Conservation (phyloP, 352 stramenopile species). For the Pseudoperonospora humuli region DNA sequence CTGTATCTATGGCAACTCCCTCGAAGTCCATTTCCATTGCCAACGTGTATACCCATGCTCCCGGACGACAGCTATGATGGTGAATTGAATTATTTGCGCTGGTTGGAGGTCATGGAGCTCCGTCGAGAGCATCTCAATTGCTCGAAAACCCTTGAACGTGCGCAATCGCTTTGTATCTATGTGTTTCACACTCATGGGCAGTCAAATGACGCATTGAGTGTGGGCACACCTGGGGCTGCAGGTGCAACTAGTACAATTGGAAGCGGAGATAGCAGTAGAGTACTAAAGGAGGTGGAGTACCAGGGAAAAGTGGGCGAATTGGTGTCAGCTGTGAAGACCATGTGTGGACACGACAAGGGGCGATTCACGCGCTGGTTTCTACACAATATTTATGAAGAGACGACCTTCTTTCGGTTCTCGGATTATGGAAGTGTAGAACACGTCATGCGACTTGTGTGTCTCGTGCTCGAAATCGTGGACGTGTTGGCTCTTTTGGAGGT, state of each 20-base stretch:
- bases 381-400: constrained; percentile 75
- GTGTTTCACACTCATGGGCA: constrained; percentile 82
- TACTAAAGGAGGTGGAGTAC: constrained; percentile 75
- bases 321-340: constrained; percentile 78
- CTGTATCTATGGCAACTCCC: constrained; percentile 82
- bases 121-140: constrained; percentile 59
- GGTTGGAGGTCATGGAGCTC: constrained; percentile 81
- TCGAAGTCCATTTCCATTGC: constrained; percentile 54
- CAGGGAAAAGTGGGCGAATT: constrained; percentile 78
- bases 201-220: constrained; percentile 32
- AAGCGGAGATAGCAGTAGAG: constrained; percentile 36
- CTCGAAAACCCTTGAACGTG: constrained; percentile 76
- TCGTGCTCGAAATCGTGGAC: constrained; percentile 80
- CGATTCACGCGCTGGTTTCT: constrained; percentile 78
- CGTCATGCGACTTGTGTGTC: constrained; percentile 67
- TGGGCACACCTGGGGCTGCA: constrained; percentile 19
- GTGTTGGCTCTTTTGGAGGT: constrained; percentile 75
- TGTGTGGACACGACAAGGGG: constrained; percentile 82
- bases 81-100: constrained; percentile 60
- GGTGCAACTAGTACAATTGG: constrained; percentile 5
- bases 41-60: constrained; percentile 59
- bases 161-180: constrained; percentile 71
- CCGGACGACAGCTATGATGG: constrained; percentile 49
- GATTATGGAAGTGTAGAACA: constrained; percentile 80
- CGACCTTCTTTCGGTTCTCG: constrained; percentile 75